phyloP scores from a whole-genome alignment of 2,329 filamentous ascomycete species.

The Scytalidium sp. region DNA sequence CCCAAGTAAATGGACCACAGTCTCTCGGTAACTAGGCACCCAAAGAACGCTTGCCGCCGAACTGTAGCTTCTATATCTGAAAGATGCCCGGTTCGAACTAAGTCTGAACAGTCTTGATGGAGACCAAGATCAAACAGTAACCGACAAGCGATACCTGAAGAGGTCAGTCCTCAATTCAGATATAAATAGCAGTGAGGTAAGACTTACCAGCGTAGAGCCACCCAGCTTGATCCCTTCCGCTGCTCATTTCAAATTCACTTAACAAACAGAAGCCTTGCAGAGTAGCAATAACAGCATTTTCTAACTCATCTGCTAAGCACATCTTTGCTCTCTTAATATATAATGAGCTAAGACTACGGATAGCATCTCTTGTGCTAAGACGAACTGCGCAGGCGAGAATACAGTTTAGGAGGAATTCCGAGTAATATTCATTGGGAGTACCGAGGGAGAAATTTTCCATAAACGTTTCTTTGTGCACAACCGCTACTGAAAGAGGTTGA shows the following conservation, averaged over 20 bases:
- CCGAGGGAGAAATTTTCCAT: neutral
- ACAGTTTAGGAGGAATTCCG: neutral
- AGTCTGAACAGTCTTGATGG: conserved; percentile 15
- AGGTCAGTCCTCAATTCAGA: neutral
- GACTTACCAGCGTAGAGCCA: conserved; percentile 4
- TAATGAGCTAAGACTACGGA: neutral
- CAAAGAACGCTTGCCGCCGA: no score
- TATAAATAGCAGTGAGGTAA: neutral
- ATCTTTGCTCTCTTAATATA: neutral
- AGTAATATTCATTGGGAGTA: neutral
- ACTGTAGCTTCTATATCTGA: no score
- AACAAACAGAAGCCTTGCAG: conserved; percentile 4
- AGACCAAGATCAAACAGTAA: conserved; percentile 5
- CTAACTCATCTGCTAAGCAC: neutral
- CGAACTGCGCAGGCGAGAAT: neutral
- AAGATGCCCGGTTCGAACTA: no score
- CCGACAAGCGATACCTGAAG: conserved; percentile 4
- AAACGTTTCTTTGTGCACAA: neutral
- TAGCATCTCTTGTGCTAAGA: neutral
- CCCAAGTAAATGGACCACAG: no score
- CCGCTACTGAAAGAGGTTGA: neutral
- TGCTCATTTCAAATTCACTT: conserved; percentile 2
- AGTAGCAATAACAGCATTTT: conserved; percentile 1
- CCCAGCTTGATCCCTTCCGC: conserved; percentile 1
- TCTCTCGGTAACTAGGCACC: no score